Base-by-base conservation (phyloP, 148 eudicot genomes). In the Nepenthes mirabilis region DNA sequence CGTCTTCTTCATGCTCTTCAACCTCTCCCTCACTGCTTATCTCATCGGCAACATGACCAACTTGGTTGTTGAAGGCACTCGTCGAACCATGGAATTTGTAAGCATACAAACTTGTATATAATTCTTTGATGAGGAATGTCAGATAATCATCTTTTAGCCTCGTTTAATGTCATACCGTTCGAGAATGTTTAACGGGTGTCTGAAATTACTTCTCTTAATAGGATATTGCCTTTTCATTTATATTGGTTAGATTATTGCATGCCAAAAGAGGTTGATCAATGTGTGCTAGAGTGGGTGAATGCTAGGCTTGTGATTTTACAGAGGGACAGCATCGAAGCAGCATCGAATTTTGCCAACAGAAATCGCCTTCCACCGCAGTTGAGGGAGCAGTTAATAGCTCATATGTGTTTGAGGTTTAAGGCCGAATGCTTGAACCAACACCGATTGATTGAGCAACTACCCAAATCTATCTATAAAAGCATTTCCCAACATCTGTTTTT, bases 21-120 rank as follows among this genome's bases (percentile, higher is more conserved):
- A 90, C 74, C 91, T 90, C 45, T 88, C 86, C 14, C 68, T 90
- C 65, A 75, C 82, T 6, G 70, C 97, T 9, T 90, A 90, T 64
- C 57, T 90, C 56, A 90, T 90, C 37, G 97, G 97, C 66, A 90
- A 90, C 74, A 90, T 90, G 97, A 90, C 97, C n/a, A 82, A 87
- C 75, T 77, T 90, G 70, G 88, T 87, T 54, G 97, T 90, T 43
- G 88, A 90, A 40, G 68, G 79, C 48, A 80, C 97, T 47, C 75
- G 81, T 56, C 77, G 82, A 68, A 90, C 97, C 43, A 77, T 86
- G 61, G 77, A 70, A 70, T 90, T 84, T 56, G 97, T 90, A 65
- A 86, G 97, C 82, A 52, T 50, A 43, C 47, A 40, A 40, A 40
- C 45, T 40, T 40, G 45, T 23, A 23, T 23, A 40, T 40, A 40